phyloP scores from a whole-genome alignment of 441 rosid species.

The Brassica hybrid region DNA sequence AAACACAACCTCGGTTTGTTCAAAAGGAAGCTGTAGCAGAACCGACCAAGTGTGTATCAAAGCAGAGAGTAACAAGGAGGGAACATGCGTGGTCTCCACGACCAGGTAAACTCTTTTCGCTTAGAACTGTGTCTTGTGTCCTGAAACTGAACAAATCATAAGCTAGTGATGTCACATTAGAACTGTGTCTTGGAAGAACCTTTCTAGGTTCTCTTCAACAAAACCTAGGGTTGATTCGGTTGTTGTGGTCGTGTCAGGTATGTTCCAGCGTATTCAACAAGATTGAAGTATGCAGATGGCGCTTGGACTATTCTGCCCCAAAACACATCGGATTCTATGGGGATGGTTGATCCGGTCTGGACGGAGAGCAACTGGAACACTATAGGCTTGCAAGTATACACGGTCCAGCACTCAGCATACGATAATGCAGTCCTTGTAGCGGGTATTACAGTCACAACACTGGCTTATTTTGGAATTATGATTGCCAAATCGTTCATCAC shows the following conservation, averaged over 20 bases:
- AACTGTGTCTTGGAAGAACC: background rate
- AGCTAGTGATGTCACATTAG: background rate
- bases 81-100: slow-evolving; percentile 27
- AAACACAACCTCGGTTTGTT: slow-evolving; percentile 56
- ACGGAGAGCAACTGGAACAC: slow-evolving; percentile 95
- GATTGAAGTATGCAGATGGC: slow-evolving; percentile 66
- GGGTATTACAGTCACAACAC: slow-evolving; percentile 63
- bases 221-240: background rate
- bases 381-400: slow-evolving; percentile 69
- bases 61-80: slow-evolving; percentile 57
- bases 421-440: slow-evolving; percentile 69
- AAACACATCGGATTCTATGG: slow-evolving; percentile 75
- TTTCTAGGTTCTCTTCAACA: background rate
- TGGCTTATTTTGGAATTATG: slow-evolving; percentile 66
- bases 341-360: slow-evolving; percentile 90
- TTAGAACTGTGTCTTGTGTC: background rate
- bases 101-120: background rate
- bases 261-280: slow-evolving; percentile 94
- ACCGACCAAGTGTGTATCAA: slow-evolving; percentile 71
- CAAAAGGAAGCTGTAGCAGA: slow-evolving; percentile 57
- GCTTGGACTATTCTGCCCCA: slow-evolving; percentile 74
- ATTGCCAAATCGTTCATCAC: slow-evolving; percentile 59
- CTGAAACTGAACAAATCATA: background rate
- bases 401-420: slow-evolving; percentile 63
- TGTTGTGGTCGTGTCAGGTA: slow-evolving; percentile 57